Evolutionary conservation across 2,329 filamentous ascomycete species (phyloP).

Genomic region (Aspergillus ustus): DNA sequence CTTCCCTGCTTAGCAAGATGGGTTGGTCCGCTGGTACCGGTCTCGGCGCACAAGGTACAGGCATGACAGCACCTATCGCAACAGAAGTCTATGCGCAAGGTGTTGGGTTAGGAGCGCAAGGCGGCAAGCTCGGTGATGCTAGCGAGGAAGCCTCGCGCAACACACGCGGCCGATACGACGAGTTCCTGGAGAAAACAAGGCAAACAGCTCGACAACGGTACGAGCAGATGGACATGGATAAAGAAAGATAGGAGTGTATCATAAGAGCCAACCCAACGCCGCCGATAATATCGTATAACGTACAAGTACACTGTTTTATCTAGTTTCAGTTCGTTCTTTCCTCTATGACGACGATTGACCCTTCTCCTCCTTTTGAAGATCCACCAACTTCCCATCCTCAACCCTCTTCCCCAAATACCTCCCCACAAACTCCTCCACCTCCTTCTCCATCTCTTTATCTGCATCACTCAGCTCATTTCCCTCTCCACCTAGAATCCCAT

Average conservation of each 20-base stretch:
- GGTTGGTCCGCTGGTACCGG: constrained; percentile 55
- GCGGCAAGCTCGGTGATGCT: constrained; percentile 55
- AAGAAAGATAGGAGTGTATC: constrained; percentile 11
- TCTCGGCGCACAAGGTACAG: constrained; percentile 53
- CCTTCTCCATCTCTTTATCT: constrained; percentile 55
- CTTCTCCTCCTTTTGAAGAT: constrained; percentile 42
- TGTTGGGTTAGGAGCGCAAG: constrained; percentile 55
- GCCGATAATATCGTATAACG: neutral
- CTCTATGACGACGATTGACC: constrained; percentile 14
- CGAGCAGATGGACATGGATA: constrained; percentile 43
- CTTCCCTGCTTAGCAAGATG: constrained; percentile 56
- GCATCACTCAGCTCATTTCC: constrained; percentile 29
- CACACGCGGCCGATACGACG: constrained; percentile 52
- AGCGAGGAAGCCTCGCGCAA: constrained; percentile 53
- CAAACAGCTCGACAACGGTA: constrained; percentile 54
- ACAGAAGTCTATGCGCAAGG: constrained; percentile 56
- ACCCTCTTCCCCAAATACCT: constrained; percentile 48
- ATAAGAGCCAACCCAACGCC: constrained; percentile 6
- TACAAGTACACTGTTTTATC: neutral
- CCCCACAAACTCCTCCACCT: constrained; percentile 60
- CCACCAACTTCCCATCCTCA: constrained; percentile 54
- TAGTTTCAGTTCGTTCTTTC: constrained; percentile 4
- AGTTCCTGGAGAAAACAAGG: constrained; percentile 54
- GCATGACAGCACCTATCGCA: constrained; percentile 52
- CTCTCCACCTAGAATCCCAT: constrained; percentile 50